These are phyloP conservation scores for Exophiala dermatitidis DNA, from an alignment of 2,329 filamentous ascomycete species.

Conservation along the genomic window DNA sequence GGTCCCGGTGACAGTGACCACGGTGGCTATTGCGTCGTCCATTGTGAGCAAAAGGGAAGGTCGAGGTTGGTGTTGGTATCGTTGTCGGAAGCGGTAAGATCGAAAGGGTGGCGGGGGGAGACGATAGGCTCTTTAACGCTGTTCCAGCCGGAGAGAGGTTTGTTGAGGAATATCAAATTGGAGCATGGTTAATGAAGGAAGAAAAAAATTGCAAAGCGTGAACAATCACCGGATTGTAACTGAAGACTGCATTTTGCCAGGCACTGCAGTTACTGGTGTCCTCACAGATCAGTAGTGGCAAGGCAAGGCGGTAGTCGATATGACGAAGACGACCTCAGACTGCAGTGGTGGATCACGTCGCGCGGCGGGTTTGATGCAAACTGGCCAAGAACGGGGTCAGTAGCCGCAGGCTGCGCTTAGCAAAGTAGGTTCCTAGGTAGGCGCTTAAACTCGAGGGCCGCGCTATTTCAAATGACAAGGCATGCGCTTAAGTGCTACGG, in stretches of 20 bases:
- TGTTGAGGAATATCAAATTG: neutral
- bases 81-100: neutral
- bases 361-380: constrained; percentile 8
- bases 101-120: neutral
- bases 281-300: neutral
- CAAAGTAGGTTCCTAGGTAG: too few relatives aligned
- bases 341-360: neutral
- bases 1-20: constrained; percentile 73
- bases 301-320: neutral
- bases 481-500: neutral
- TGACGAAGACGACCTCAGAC: neutral
- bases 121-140: neutral
- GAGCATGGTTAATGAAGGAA: neutral
- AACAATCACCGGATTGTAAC: neutral
- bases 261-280: neutral
- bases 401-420: too few relatives aligned
- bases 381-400: constrained; percentile 12
- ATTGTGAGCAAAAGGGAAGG: constrained; percentile 37
- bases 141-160: neutral
- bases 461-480: constrained; percentile 10
- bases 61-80: neutral
- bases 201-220: neutral
- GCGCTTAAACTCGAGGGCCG: neutral
- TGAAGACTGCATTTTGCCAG: neutral
- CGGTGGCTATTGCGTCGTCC: constrained; percentile 65